Percentiles rank a stretch among this genome's conserved stretches.
These are phyloP conservation scores for Lactarius evosmus DNA, from an alignment of 768 basidiomycete genomes.

Conservation along the genomic window DNA sequence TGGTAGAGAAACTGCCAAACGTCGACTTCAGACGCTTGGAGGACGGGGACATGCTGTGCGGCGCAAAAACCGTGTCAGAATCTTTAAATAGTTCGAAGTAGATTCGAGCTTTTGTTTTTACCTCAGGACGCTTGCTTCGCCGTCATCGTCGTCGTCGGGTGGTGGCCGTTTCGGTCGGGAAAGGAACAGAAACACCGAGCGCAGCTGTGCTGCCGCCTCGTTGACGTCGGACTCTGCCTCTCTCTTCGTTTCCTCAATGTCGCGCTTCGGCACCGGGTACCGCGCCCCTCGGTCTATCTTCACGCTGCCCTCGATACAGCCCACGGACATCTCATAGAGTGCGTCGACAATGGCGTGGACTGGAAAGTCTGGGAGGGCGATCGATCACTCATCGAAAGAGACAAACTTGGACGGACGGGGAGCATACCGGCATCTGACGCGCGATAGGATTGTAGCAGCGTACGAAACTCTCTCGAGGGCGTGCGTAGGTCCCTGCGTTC, in stretches of 20 bases:
- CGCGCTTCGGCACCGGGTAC: conserved; percentile 25
- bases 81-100: background rate
- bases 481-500: conserved; percentile 21
- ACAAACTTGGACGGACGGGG: background rate
- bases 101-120: too few relatives aligned
- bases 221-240: conserved; percentile 21
- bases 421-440: conserved; percentile 17
- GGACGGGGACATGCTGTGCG: conserved; percentile 22
- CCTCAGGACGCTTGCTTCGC: conserved; percentile 23
- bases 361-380: conserved; percentile 21
- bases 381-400: background rate
- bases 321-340: conserved; percentile 22
- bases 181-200: conserved; percentile 21
- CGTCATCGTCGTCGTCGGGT: conserved; percentile 27
- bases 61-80: background rate
- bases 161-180: conserved; percentile 26
- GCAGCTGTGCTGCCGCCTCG: conserved; percentile 19
- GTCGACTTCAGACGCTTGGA: conserved; percentile 27
- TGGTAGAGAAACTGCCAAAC: conserved; percentile 17
- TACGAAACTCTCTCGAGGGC: conserved; percentile 14
- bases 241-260: conserved; percentile 19
- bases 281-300: conserved; percentile 18
- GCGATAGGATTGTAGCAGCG: conserved; percentile 20
- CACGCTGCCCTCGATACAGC: conserved; percentile 19
- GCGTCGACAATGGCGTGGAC: conserved; percentile 18